Percentiles rank a stretch among this genome's conserved stretches.
Evolutionary conservation across 2,329 filamentous ascomycete species (phyloP).

Genomic region (Pseudogymnoascus pannorum): DNA sequence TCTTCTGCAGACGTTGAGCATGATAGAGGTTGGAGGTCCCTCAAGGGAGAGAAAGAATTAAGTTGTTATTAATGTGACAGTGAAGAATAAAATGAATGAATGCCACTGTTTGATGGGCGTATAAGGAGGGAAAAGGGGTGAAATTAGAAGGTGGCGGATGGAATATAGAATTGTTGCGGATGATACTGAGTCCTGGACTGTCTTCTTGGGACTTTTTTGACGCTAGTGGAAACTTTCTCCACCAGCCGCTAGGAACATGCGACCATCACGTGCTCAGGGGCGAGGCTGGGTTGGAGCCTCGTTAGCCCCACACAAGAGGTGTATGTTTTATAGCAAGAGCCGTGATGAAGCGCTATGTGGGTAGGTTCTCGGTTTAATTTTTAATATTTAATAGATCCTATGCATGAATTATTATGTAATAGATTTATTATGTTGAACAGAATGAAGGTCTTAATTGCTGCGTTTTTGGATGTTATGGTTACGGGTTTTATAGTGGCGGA

Average conservation of each 20-base stretch:
- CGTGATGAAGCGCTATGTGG: too few species aligned
- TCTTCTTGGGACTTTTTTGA: constrained; percentile 10
- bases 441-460: not conserved
- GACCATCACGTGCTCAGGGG: not conserved
- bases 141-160: not conserved
- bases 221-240: constrained; percentile 8
- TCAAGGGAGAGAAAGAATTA: constrained; percentile 2
- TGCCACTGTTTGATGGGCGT: constrained; percentile 1
- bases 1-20: constrained; percentile 29
- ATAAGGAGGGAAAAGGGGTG: not conserved
- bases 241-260: constrained; percentile 4
- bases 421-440: not conserved
- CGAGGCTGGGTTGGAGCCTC: not conserved
- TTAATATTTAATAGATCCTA: not conserved
- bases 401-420: not conserved
- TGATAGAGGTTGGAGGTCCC: constrained; percentile 14
- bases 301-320: not conserved
- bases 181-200: not conserved
- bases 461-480: not conserved
- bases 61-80: not conserved
- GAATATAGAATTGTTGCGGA: not conserved
- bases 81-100: constrained; percentile 7
- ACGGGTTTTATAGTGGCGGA: not conserved
- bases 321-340: not conserved
- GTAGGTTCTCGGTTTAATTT: not conserved